Evolutionary conservation across 768 basidiomycete species (phyloP), one percentile per base, ranked within the genome.

Genomic region (Leccinum subgranulosum): DNA sequence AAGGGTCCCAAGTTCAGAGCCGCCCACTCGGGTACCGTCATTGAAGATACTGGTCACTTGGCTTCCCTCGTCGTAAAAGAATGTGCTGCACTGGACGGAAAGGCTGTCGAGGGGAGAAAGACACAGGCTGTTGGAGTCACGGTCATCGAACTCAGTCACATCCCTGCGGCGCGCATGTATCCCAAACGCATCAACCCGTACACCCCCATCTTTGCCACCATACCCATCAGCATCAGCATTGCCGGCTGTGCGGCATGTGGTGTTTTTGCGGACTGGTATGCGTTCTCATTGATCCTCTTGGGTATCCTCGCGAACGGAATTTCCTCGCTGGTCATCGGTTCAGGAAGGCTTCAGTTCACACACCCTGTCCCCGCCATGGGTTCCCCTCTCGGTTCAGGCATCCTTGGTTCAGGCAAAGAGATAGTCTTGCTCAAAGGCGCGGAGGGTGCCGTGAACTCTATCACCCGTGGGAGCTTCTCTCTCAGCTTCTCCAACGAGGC

Each of bases 231-330:
- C 1, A 61, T 66, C 51, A 73, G 70, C 33, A 5, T 71, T 11
- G 72, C 63, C 15, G 60, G 69, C 1, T 72, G 72, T 57, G 53
- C 62, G 17, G 55, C 66, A 2, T 71, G 68, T 33, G 75, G 61
- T 9, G 36, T 73, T 23, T 68, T 67, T 19, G 7, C 43, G 1
- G 75, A 75, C 29, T 76, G 74, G 74, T 72, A 58, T 45, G 63
- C 61, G 25, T 76, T 73, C 51, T 53, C 68, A 11, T 54, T 73
- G 68, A 75, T 75, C 55, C 63, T 76, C 12, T 56, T 74, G 41
- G 74, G 74, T 4, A 69, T 70, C 34, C 0, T 75, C 45, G 56
- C 69, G 19, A 71, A 59, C 23, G 73, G 74, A 6, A 51, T 74
- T 17, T 60, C 73, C 43, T 74, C 72, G 39, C 57, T 68, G 21